Base-by-base conservation (phyloP, 2,329 filamentous ascomycete genomes). In the Chlorencoelia australis region DNA sequence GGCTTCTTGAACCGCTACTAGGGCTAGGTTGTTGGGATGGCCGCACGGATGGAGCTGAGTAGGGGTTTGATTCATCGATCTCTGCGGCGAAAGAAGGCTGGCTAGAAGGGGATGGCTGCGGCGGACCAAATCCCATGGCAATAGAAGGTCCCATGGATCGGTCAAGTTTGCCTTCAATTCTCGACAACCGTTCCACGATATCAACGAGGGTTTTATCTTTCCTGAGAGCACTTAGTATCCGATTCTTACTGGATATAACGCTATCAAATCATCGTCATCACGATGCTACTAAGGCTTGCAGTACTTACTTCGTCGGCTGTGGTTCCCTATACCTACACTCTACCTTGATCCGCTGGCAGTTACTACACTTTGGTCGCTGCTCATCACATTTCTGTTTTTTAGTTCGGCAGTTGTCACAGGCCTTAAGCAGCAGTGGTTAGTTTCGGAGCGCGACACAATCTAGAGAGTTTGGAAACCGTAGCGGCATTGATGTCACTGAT, bases 381-480 rank as follows among this genome's bases (percentile, higher is more conserved):
- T 79, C 75, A 52, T 78, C 73, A 56, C 75, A 80, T 60, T 69
- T 74, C 46, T 76, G 73, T 56, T 79, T 80, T 46, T 75, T 70
- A 33, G 55, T 59, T 32, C 72, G 66, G 54, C 73, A 77, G 19
- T 66, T 73, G 48, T 76, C 70, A 58, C 73, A 77, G 14, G 73
- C 72, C 61, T 68, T 50, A 11, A 36, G 40, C 15, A 35, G n/a
- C 7, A 26, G 33, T 37, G 15, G 33, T 42, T 25, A 43, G 39
- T 34, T 20, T 19, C 30, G 14, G 31, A 30, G 35, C 26, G 14
- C 21, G 34, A 37, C n/a, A 27, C 14, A 26, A 31, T 34, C 17
- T 15, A 19, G 20, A 11, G 14, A 15, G 16, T 20, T 35, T 9
- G 18, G 16, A 10, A 24, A 14, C 21, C 7, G 14, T 8, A 25